Evolutionary conservation across 2,329 filamentous ascomycete species (phyloP).

Genomic region (Fusarium annulatum): DNA sequence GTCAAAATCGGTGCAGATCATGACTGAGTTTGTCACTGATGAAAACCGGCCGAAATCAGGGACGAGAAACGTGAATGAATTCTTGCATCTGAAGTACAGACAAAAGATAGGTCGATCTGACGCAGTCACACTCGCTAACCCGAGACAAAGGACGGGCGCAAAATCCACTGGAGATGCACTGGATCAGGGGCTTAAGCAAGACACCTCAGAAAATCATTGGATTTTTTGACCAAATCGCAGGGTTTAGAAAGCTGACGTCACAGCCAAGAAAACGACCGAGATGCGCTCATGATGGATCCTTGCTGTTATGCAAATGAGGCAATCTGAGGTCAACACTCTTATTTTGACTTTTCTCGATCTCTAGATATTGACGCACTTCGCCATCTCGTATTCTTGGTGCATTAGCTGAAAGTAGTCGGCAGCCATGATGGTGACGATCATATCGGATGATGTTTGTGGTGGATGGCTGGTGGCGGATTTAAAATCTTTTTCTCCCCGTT

Average conservation of each 20-base stretch:
- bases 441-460: conserved; percentile 4
- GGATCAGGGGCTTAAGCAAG: conserved; percentile 11
- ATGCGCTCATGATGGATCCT: conserved; percentile 16
- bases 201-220: conserved; percentile 1
- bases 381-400: conserved; percentile 18
- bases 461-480: conserved; percentile 2
- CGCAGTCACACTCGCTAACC: conserved; percentile 18
- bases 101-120: conserved; percentile 14
- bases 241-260: conserved; percentile 40
- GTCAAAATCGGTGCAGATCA: conserved; percentile 21
- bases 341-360: conserved; percentile 13
- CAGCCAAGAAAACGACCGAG: conserved; percentile 19
- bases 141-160: conserved; percentile 33
- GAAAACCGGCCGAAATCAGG: neutral
- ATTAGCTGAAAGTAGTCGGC: neutral
- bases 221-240: neutral
- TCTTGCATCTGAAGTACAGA: conserved; percentile 1
- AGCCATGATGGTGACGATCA: conserved; percentile 8
- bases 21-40: conserved; percentile 3
- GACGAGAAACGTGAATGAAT: neutral
- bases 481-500: conserved; percentile 11
- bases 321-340: conserved; percentile 15
- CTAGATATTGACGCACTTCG: neutral
- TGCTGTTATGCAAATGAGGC: conserved; percentile 7
- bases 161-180: conserved; percentile 1